These are phyloP conservation scores for Fusarium globosum DNA, from an alignment of 2,329 filamentous ascomycete species.

Conservation along the genomic window DNA sequence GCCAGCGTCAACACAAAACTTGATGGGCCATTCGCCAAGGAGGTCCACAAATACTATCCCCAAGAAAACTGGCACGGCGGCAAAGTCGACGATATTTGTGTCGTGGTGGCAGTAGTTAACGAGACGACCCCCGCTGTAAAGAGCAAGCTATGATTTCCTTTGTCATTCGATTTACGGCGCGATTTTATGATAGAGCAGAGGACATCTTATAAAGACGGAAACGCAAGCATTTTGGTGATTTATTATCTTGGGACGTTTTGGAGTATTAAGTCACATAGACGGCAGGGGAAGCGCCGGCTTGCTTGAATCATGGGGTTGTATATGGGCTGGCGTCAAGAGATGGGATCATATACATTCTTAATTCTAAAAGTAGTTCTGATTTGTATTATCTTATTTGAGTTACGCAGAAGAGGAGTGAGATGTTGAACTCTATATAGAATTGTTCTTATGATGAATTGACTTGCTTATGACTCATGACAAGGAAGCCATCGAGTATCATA, in stretches of 20 bases:
- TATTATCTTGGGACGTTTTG: constrained; percentile 41
- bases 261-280: constrained; percentile 42
- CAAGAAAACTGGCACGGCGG: constrained; percentile 89
- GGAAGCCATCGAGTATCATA: too few relatives aligned
- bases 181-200: constrained; percentile 41
- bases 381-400: not conserved
- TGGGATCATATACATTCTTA: constrained; percentile 34
- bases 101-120: constrained; percentile 81
- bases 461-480: too few relatives aligned
- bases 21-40: constrained; percentile 94
- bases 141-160: constrained; percentile 50
- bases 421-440: not conserved
- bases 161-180: constrained; percentile 26
- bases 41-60: constrained; percentile 89
- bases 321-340: constrained; percentile 33
- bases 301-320: constrained; percentile 35
- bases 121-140: constrained; percentile 60
- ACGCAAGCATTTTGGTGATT: constrained; percentile 42
- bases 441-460: not conserved
- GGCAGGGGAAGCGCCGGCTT: constrained; percentile 19
- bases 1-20: constrained; percentile 84
- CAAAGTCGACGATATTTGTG: constrained; percentile 96
- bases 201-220: constrained; percentile 40
- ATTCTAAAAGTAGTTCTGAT: constrained; percentile 23
- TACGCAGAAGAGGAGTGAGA: not conserved